A percentile compares a stretch with the other conserved stretches of the same genome.
These are phyloP conservation scores for Phaeosphaeria sp. DNA, from an alignment of 2,329 filamentous ascomycete genomes.

Conservation along the genomic window DNA sequence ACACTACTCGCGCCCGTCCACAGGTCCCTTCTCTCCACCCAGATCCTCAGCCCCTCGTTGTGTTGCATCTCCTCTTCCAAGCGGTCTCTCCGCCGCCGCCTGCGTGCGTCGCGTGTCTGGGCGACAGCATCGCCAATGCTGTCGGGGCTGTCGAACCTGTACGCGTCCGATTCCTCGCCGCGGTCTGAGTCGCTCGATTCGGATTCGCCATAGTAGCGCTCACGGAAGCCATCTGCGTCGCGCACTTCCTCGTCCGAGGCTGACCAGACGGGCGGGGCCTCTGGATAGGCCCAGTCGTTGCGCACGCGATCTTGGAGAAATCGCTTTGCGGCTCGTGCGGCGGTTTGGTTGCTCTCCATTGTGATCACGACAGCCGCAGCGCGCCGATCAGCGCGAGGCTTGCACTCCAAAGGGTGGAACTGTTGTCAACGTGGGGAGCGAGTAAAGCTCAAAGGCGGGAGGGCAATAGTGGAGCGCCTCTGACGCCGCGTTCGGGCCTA, in stretches of 20 bases:
- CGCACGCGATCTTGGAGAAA: constrained; percentile 52
- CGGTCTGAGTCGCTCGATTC: constrained; percentile 28
- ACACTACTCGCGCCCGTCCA: constrained; percentile 78
- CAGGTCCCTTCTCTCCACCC: constrained; percentile 75
- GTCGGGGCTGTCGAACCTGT: constrained; percentile 55
- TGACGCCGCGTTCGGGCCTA: background rate
- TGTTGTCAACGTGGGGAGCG: background rate
- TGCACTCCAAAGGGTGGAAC: background rate
- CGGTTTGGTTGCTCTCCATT: constrained; percentile 52
- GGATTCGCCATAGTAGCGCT: constrained; percentile 52
- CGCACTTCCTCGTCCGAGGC: constrained; percentile 45
- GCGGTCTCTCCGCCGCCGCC: constrained; percentile 44
- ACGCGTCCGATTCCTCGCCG: constrained; percentile 39
- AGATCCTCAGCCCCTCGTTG: constrained; percentile 85
- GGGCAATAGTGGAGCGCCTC: background rate
- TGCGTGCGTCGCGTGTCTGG: constrained; percentile 38
- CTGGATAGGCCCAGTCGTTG: constrained; percentile 55
- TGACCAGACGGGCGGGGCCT: constrained; percentile 37
- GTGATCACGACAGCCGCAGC: background rate
- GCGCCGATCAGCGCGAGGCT: constrained; percentile 1
- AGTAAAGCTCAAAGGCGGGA: background rate
- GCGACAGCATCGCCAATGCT: constrained; percentile 50
- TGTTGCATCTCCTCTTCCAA: constrained; percentile 61
- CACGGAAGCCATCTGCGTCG: constrained; percentile 47
- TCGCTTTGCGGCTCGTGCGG: constrained; percentile 51